Evolutionary conservation across 179 eudicot species (phyloP).

Genomic region (Monotropa hypopitys): DNA sequence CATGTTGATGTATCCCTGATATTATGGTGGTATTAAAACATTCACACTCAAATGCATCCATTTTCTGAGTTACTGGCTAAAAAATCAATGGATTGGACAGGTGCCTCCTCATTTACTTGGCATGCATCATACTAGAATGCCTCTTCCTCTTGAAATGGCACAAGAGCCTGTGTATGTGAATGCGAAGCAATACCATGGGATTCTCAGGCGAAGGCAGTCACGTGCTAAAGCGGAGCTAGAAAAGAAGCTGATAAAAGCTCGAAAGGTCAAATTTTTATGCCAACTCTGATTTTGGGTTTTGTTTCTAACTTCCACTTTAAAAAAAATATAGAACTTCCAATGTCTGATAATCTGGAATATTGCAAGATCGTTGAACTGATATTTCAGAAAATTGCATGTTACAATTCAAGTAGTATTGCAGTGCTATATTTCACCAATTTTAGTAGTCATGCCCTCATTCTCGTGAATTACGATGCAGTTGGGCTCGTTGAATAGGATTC

Average conservation of each 20-base stretch:
- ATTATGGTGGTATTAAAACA: not conserved
- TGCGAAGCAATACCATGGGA: conserved; percentile 70
- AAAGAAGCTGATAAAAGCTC: conserved; percentile 46
- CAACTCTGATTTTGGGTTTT: not conserved
- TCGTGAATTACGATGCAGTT: not conserved
- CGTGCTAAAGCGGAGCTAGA: conserved; percentile 68
- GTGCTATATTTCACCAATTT: not conserved
- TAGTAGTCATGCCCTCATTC: not conserved
- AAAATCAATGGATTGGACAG: conserved; percentile 17
- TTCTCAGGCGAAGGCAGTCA: conserved; percentile 56
- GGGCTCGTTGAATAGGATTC: not conserved
- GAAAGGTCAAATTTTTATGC: conserved; percentile 31
- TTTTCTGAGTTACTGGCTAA: not conserved
- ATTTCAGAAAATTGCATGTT: not conserved
- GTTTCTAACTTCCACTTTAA: not conserved
- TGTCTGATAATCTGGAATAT: not conserved
- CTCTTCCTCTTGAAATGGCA: conserved; percentile 61
- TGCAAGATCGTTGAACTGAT: not conserved
- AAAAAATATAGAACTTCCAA: not conserved
- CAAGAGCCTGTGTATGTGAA: conserved; percentile 76
- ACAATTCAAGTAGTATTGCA: not conserved
- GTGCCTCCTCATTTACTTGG: conserved; percentile 52
- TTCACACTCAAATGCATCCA: not conserved
- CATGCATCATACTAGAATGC: conserved; percentile 60
- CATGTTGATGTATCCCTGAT: not conserved